phyloP scores from a whole-genome alignment of 352 stramenopile species.

The Lagenidium sp. region DNA sequence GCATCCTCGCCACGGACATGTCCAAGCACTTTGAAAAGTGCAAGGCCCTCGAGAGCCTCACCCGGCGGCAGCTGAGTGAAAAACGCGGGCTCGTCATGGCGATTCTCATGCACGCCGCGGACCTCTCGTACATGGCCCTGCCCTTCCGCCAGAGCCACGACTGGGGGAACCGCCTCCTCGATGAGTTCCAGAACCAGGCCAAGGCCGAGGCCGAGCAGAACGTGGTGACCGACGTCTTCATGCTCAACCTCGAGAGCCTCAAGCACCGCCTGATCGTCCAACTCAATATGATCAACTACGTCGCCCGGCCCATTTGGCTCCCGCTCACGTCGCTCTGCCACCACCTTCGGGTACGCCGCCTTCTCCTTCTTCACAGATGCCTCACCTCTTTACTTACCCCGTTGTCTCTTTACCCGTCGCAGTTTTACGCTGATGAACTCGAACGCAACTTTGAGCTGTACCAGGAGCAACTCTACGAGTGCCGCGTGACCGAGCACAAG shows the following conservation, averaged over 20 bases:
- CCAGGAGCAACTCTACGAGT: constrained; percentile 28
- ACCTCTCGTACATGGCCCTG: constrained; percentile 54
- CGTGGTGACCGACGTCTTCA: constrained; percentile 56
- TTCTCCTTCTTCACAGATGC: not conserved
- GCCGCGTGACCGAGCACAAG: constrained; percentile 1
- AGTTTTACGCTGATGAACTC: constrained; percentile 62
- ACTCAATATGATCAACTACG: constrained; percentile 71
- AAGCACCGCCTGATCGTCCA: constrained; percentile 51
- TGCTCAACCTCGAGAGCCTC: constrained; percentile 47
- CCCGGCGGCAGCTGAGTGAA: constrained; percentile 40
- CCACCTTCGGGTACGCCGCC: constrained; percentile 33
- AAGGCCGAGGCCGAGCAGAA: constrained; percentile 35
- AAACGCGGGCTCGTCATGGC: constrained; percentile 51
- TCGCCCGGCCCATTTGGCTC: constrained; percentile 64
- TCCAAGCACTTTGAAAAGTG: constrained; percentile 67
- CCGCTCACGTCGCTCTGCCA: constrained; percentile 48
- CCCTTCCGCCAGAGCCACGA: constrained; percentile 33
- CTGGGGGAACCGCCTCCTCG: constrained; percentile 47
- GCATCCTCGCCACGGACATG: constrained; percentile 77
- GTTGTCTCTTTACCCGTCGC: too few species aligned
- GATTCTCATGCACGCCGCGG: constrained; percentile 60
- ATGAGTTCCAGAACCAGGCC: constrained; percentile 71
- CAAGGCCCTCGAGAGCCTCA: constrained; percentile 52
- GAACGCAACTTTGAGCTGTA: constrained; percentile 62
- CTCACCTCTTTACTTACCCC: not conserved